Conservation (phyloP, 2,329 filamentous ascomycete genomes). For the Beauveria asiatica region DNA sequence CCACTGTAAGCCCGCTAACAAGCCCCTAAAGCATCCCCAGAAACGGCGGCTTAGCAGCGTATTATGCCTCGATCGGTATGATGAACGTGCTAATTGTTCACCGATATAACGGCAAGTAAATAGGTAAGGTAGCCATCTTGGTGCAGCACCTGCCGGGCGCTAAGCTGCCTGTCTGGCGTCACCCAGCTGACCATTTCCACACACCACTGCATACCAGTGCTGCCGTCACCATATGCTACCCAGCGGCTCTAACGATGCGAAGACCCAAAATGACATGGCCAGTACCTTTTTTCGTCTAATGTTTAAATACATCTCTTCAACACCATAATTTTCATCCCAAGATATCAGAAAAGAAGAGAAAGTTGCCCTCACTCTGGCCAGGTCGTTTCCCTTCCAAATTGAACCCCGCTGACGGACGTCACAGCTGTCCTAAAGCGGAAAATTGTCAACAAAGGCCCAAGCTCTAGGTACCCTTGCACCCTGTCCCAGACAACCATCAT, state of each 20-base stretch:
- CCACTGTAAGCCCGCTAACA: conserved; percentile 3
- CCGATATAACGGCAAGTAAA: no score
- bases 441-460: conserved; percentile 34
- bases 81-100: not conserved
- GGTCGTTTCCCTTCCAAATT: conserved; percentile 8
- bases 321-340: conserved; percentile 12
- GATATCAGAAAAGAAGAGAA: conserved; percentile 17
- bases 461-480: conserved; percentile 19
- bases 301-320: not conserved
- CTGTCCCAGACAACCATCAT: conserved; percentile 28
- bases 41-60: not conserved
- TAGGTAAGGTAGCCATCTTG: no score
- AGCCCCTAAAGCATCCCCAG: not conserved
- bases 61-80: not conserved
- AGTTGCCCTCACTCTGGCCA: conserved; percentile 10
- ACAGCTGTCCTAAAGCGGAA: conserved; percentile 29
- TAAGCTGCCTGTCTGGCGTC: not conserved
- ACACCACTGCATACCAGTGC: conserved; percentile 5
- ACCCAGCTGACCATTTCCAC: not conserved
- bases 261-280: not conserved
- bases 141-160: not conserved
- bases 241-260: not conserved
- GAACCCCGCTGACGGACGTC: conserved; percentile 16
- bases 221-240: not conserved
- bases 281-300: not conserved